These are phyloP conservation scores for Neophaeococcomyces mojaviensis DNA, from an alignment of 2,329 filamentous ascomycete genomes.

Conservation along the genomic window DNA sequence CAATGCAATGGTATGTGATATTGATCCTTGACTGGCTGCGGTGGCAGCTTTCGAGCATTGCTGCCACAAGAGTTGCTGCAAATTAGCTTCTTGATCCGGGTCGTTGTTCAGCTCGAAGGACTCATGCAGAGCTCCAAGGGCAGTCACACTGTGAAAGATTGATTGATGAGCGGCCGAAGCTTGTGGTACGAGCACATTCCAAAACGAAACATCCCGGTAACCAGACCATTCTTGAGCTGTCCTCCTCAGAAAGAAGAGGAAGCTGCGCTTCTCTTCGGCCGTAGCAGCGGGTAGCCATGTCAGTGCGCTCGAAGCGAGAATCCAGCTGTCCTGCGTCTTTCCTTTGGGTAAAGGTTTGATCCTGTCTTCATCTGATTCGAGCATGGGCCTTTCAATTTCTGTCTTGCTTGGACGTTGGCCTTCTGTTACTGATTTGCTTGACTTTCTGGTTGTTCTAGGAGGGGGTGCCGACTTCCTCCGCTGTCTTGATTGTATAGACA, in stretches of 20 bases:
- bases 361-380: constrained; percentile 2
- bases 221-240: constrained; percentile 21
- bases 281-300: constrained; percentile 12
- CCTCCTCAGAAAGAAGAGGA: constrained; percentile 19
- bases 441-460: constrained; percentile 9
- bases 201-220: constrained; percentile 23
- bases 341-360: not conserved
- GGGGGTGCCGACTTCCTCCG: constrained; percentile 15
- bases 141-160: constrained; percentile 26
- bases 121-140: constrained; percentile 27
- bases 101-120: constrained; percentile 17
- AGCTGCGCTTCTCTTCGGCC: constrained; percentile 16
- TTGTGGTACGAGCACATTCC: constrained; percentile 26
- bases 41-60: constrained; percentile 19
- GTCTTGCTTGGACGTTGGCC: not conserved
- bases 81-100: constrained; percentile 12
- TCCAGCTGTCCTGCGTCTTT: constrained; percentile 1
- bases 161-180: constrained; percentile 26
- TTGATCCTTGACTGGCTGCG: constrained; percentile 15
- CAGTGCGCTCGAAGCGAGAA: constrained; percentile 1
- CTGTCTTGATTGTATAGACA: constrained; percentile 8
- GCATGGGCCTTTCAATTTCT: not conserved
- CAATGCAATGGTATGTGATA: constrained; percentile 18
- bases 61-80: constrained; percentile 16
- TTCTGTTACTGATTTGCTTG: constrained; percentile 1